These are phyloP conservation scores for Didymella keratinophila DNA, from an alignment of 2,329 filamentous ascomycete species.

Conservation along the genomic window DNA sequence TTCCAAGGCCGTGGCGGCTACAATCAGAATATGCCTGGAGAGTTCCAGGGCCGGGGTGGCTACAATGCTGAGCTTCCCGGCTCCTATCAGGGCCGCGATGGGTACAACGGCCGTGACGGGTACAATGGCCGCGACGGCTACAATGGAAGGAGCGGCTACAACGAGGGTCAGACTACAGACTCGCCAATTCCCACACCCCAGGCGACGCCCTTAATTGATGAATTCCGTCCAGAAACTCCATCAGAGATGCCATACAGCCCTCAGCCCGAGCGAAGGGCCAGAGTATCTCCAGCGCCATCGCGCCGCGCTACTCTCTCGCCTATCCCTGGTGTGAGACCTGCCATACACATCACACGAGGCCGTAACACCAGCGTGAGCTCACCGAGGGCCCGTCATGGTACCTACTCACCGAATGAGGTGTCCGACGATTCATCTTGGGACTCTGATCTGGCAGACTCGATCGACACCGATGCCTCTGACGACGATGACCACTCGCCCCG, in stretches of 20 bases:
- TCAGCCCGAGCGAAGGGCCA: constrained; percentile 35
- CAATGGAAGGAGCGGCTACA: constrained; percentile 46
- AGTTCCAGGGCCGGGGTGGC: constrained; percentile 44
- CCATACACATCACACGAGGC: constrained; percentile 45
- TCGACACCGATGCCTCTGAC: constrained; percentile 39
- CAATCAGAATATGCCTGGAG: constrained; percentile 42
- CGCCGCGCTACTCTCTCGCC: constrained; percentile 50
- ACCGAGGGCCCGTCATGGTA: constrained; percentile 40
- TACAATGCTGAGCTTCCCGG: constrained; percentile 43
- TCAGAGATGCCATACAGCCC: constrained; percentile 42
- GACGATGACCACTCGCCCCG: constrained; percentile 29
- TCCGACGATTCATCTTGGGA: constrained; percentile 53
- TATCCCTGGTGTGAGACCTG: constrained; percentile 46
- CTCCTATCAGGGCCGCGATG: constrained; percentile 45
- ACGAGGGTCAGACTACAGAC: constrained; percentile 38
- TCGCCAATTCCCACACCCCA: constrained; percentile 44
- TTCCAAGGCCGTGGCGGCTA: constrained; percentile 45
- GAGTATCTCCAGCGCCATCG: constrained; percentile 36
- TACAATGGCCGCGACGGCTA: constrained; percentile 44
- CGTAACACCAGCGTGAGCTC: constrained; percentile 41
- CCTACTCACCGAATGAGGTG: constrained; percentile 41
- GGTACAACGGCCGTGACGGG: constrained; percentile 47
- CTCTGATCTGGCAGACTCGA: constrained; percentile 50
- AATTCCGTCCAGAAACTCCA: constrained; percentile 45
- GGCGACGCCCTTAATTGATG: constrained; percentile 28